These are phyloP conservation scores for Verticillium alfalfae DNA, from an alignment of 2,329 filamentous ascomycete species.

Conservation along the genomic window DNA sequence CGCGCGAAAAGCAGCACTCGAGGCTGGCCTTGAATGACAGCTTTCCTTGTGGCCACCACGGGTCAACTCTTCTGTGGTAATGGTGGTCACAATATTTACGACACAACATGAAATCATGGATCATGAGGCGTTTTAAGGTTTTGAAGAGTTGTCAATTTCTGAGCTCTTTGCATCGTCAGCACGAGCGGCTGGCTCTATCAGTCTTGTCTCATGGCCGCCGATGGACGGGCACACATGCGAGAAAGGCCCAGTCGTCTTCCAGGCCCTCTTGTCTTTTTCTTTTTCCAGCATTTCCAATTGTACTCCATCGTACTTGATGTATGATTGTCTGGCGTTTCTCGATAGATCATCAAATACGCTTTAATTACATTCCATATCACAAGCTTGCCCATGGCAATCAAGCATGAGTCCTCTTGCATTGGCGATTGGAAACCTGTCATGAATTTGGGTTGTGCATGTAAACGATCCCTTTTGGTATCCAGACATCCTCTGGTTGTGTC, in stretches of 20 bases:
- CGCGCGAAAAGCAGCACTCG: not conserved
- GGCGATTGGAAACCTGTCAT: not conserved
- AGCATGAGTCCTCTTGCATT: not conserved
- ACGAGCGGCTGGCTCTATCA: not conserved
- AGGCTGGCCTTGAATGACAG: not conserved
- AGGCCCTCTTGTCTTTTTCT: not conserved
- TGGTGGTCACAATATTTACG: constrained; percentile 4
- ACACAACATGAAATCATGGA: constrained; percentile 9
- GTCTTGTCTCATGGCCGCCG: not conserved
- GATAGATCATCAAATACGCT: not conserved
- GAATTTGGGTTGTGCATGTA: not conserved
- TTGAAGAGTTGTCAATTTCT: not conserved
- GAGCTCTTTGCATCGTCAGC: not conserved
- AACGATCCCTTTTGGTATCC: not conserved
- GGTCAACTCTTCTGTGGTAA: not conserved
- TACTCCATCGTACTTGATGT: not conserved
- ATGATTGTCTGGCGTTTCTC: not conserved
- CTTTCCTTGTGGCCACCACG: not conserved
- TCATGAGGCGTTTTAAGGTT: constrained; percentile 7
- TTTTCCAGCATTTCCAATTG: no score
- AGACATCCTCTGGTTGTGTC: not conserved
- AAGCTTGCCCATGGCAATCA: not conserved
- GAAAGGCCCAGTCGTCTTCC: not conserved
- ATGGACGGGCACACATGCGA: not conserved
- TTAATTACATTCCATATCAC: not conserved